Base-by-base conservation (phyloP, 1,139 yeast genomes). In the Yamadazyma blattariae region DNA sequence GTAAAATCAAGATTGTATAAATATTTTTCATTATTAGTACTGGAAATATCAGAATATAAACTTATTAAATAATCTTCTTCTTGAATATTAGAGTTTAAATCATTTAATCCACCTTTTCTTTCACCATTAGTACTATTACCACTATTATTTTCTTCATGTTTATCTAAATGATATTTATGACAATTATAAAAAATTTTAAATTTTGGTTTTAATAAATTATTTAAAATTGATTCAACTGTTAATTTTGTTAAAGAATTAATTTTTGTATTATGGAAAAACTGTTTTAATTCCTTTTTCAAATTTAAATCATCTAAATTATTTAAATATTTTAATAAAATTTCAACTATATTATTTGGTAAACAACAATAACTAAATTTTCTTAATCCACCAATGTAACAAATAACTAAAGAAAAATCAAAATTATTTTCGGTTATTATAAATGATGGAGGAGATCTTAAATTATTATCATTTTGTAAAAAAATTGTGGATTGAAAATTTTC, bases 221-320 rank as follows among this genome's bases (percentile, higher is more conserved):
- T 61, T 21, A 74, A 54, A 12, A 80, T 58, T 63, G 79, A 72
- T 42, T 77, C 79, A 7, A 77, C 45, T 3, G 81, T 63, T 18
- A 71, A 47, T 47, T 68, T 74, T n/a, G 78, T 71, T 45, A 77
- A 54, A 33, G 70, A 57, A 29, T 59, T 52, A 13, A 53, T 48
- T 3, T 36, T 41, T 15, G 56, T 44, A n/a, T 46, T 40, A 19
- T 44, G 45, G 32, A 57, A 65, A 42, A 59, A 53, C 4, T 56
- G 52, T 25, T 52, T 54, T 20, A 59, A 48, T 25, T 45, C 45
- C 14, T 42, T 27, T 44, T 46, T 56, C 19, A 60, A 46, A 2
- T 44, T 37, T 14, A 39, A 37, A 24, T 56, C 39, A 13, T 36
- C 43, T 15, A 58, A 58, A 41, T 59, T 45, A 37, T 51, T 50